Percentiles rank a stretch among this genome's conserved stretches.
phyloP scores from a whole-genome alignment of 2,329 filamentous ascomycete genomes.

The Blumeria graminis region DNA sequence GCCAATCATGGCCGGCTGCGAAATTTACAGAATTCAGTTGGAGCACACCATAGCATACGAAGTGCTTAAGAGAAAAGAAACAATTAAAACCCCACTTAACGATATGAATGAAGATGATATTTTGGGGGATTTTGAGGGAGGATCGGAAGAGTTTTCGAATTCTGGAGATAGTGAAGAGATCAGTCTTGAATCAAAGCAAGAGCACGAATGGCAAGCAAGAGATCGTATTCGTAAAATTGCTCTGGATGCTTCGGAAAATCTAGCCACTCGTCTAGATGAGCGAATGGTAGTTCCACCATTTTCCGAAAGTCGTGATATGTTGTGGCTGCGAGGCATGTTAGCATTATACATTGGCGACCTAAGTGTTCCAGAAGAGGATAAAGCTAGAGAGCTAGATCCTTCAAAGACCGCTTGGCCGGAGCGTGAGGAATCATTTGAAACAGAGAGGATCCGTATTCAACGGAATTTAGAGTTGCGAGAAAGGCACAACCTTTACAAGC shows the following conservation, averaged over 20 bases:
- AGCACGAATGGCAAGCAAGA: conserved; percentile 10
- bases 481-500: background rate
- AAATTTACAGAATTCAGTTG: conserved; percentile 50
- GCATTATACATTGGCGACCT: conserved; percentile 55
- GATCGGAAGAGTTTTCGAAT: conserved; percentile 6
- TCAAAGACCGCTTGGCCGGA: background rate
- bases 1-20: conserved; percentile 54
- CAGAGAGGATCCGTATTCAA: background rate
- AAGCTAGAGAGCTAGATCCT: conserved; percentile 3
- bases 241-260: conserved; percentile 26
- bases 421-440: background rate
- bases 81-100: conserved; percentile 10
- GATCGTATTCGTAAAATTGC: conserved; percentile 12
- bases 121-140: conserved; percentile 1
- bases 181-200: conserved; percentile 3
- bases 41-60: conserved; percentile 26
- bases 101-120: conserved; percentile 4
- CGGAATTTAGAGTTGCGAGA: background rate
- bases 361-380: conserved; percentile 17
- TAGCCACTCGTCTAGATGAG: conserved; percentile 46
- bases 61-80: conserved; percentile 14
- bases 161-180: conserved; percentile 3
- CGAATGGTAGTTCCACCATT: conserved; percentile 47
- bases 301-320: conserved; percentile 37
- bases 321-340: conserved; percentile 49